These are phyloP conservation scores for Agroathelia rolfsii DNA, from an alignment of 1,284 basidiomycete species.

Conservation along the genomic window DNA sequence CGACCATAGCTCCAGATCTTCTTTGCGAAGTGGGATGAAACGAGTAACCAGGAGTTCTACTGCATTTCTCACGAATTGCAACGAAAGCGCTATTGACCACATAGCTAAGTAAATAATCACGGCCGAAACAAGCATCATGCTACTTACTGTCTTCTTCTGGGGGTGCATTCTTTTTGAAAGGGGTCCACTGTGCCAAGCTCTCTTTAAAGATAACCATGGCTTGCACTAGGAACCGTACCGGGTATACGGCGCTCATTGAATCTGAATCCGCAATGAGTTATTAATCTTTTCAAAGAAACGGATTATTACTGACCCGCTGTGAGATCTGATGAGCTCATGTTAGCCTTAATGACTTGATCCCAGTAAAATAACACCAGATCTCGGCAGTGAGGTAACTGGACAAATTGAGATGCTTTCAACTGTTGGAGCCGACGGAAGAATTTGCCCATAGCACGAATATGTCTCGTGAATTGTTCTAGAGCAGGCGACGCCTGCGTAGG, in stretches of 20 bases:
- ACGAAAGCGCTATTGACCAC: conserved; percentile 49
- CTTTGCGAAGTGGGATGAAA: conserved; percentile 72
- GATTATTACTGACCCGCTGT: conserved; percentile 40
- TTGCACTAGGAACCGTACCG: conserved; percentile 75
- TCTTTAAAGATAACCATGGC: conserved; percentile 87
- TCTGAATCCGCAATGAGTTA: conserved; percentile 25
- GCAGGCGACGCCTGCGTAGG: conserved; percentile 10
- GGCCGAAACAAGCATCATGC: no score
- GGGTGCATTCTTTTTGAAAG: conserved; percentile 46
- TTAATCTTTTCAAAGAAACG: background rate
- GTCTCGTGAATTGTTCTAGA: conserved; percentile 50
- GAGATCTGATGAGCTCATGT: conserved; percentile 36
- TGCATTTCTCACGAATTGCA: conserved; percentile 69
- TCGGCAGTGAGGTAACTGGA: conserved; percentile 50
- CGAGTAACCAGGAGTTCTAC: conserved; percentile 71
- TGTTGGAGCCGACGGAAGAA: conserved; percentile 68
- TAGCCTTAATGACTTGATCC: conserved; percentile 64
- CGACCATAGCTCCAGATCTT: conserved; percentile 73
- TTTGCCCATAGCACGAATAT: conserved; percentile 64
- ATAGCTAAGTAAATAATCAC: conserved; percentile 6
- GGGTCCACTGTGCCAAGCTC: conserved; percentile 64
- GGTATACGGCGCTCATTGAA: conserved; percentile 43
- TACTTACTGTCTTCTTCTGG: conserved; percentile 50
- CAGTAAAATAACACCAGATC: conserved; percentile 70
- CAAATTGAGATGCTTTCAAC: conserved; percentile 47